Conservation (phyloP, 352 stramenopile species). For the Elongisporangium anandrum region DNA sequence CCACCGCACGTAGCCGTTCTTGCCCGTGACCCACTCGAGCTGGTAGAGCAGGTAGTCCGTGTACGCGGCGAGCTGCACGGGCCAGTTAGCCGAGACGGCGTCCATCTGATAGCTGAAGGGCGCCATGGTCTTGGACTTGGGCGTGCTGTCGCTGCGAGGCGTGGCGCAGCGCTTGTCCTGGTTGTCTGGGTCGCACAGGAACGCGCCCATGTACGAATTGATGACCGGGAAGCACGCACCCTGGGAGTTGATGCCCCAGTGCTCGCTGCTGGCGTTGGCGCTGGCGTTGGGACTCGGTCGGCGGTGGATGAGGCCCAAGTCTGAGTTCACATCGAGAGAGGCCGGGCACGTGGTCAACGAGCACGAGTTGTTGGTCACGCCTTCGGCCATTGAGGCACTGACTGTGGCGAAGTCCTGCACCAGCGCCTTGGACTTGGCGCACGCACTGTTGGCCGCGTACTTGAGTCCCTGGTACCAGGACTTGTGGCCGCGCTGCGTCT, state of each 20-base stretch:
- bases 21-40: conserved; percentile 66
- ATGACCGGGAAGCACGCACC: conserved; percentile 58
- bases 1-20: conserved; percentile 63
- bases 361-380: conserved; percentile 39
- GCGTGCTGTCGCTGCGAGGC: conserved; percentile 28
- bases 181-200: conserved; percentile 57
- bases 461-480: conserved; percentile 57
- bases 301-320: conserved; percentile 20
- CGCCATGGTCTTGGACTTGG: conserved; percentile 53
- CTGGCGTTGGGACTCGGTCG: not conserved
- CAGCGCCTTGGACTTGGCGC: conserved; percentile 1
- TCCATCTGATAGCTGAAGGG: conserved; percentile 78
- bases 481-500: conserved; percentile 32
- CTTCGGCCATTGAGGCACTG: conserved; percentile 14
- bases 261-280: conserved; percentile 10
- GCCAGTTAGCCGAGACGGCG: conserved; percentile 72
- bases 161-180: conserved; percentile 27
- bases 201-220: conserved; percentile 63
- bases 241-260: conserved; percentile 66
- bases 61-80: conserved; percentile 53
- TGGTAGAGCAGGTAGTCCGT: conserved; percentile 59
- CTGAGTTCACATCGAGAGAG: conserved; percentile 37
- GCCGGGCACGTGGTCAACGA: conserved; percentile 27
- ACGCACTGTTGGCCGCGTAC: conserved; percentile 47
- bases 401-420: conserved; percentile 29